Percentiles rank a stretch among this genome's conserved stretches.
phyloP scores from a whole-genome alignment of 2,329 filamentous ascomycete genomes.

The Ascochyta koolunga region DNA sequence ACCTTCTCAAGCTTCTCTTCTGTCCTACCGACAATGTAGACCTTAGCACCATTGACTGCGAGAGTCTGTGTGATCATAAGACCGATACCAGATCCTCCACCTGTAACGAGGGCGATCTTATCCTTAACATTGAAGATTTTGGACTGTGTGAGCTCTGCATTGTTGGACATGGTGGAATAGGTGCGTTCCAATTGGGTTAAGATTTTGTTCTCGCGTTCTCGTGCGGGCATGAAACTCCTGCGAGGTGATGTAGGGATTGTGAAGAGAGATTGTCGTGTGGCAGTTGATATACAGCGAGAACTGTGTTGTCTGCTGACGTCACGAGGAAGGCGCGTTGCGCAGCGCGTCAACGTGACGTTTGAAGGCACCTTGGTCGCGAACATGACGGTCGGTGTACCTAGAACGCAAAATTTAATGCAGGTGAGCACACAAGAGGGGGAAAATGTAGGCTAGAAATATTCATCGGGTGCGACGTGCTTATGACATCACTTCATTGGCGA shows the following conservation, averaged over 20 bases:
- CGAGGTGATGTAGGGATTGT: neutral
- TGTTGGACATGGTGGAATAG: conserved; percentile 43
- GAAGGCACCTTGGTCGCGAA: neutral
- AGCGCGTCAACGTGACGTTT: conserved; percentile 31
- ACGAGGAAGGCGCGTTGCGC: conserved; percentile 19
- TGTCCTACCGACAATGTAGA: conserved; percentile 57
- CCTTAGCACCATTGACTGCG: conserved; percentile 55
- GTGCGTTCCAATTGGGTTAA: conserved; percentile 20
- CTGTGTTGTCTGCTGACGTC: conserved; percentile 32
- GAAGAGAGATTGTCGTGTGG: conserved; percentile 7
- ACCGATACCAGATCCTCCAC: conserved; percentile 56
- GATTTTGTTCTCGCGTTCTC: conserved; percentile 19
- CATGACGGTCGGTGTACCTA: conserved; percentile 4
- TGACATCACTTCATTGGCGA: conserved; percentile 11
- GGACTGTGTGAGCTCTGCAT: conserved; percentile 40
- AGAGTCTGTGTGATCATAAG: conserved; percentile 56
- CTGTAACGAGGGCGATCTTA: conserved; percentile 50
- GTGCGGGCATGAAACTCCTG: conserved; percentile 16
- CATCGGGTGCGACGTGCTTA: neutral
- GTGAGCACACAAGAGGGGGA: conserved; percentile 8
- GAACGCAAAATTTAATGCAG: neutral
- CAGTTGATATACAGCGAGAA: conserved; percentile 24
- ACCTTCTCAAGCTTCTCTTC: conserved; percentile 57
- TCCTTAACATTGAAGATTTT: conserved; percentile 48
- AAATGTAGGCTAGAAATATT: conserved; percentile 1